phyloP scores from a whole-genome alignment of 495 filamentous ascomycete genomes.

The Lentithecium fluviatile region DNA sequence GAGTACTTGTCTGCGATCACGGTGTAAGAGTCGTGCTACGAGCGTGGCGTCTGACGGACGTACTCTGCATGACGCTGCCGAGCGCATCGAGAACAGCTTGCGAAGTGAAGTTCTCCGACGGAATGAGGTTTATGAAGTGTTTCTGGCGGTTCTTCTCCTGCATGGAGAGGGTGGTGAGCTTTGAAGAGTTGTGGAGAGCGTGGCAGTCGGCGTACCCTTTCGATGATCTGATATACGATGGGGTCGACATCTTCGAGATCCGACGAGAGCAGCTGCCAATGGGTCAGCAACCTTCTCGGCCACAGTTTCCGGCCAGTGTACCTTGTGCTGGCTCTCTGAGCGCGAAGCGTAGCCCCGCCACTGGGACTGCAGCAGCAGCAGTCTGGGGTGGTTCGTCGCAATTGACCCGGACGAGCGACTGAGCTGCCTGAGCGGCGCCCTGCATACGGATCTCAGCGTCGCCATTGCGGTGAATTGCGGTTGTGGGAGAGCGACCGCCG shows the following conservation, averaged over 20 bases:
- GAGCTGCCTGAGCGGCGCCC: slow-evolving; percentile 11
- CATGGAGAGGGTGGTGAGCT: slow-evolving; percentile 19
- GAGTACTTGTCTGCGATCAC: slow-evolving; percentile 85
- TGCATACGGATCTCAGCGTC: slow-evolving; percentile 24
- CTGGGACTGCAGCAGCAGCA: slow-evolving; percentile 4
- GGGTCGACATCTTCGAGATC: slow-evolving; percentile 84
- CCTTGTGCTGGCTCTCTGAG: slow-evolving; percentile 65
- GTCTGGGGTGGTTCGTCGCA: slow-evolving; percentile 12
- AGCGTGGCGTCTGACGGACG: slow-evolving; percentile 35
- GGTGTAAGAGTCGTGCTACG: slow-evolving; percentile 10
- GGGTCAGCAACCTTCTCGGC: background rate
- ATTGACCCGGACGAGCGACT: slow-evolving; percentile 19
- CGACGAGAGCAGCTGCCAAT: slow-evolving; percentile 65
- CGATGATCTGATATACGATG: slow-evolving; percentile 77
- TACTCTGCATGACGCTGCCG: slow-evolving; percentile 98
- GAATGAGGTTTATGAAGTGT: slow-evolving; percentile 97
- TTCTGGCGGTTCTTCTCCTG: slow-evolving; percentile 95
- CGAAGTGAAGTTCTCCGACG: slow-evolving; percentile 98
- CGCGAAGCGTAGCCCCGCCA: slow-evolving; percentile 52
- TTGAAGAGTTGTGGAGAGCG: slow-evolving; percentile 16
- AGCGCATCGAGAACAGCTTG: slow-evolving; percentile 94
- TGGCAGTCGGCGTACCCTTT: slow-evolving; percentile 63
- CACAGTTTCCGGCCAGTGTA: slow-evolving; percentile 32
- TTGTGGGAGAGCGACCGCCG: background rate
- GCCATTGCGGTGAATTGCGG: slow-evolving; percentile 26